Evolutionary conservation across 192 early-diverging fungal genomes (phyloP).

Genomic region (Coemansia sp.): DNA sequence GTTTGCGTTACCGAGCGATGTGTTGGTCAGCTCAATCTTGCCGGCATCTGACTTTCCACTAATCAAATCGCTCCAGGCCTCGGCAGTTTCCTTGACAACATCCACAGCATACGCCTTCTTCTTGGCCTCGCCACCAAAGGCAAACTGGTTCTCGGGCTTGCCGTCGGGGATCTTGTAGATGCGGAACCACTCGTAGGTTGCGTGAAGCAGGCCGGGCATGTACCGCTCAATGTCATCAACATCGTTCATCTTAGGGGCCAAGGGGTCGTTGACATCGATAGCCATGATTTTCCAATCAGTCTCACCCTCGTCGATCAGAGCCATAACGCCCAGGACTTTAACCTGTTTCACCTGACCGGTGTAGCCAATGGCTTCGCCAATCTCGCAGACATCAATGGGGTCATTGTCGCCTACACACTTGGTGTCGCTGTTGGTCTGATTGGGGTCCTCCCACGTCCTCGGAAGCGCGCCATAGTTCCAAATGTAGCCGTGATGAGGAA

Average conservation of each 20-base stretch:
- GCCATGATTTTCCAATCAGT: conserved; percentile 99
- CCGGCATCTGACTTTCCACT: conserved; percentile 70
- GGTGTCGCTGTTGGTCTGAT: conserved; percentile 84
- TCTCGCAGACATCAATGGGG: conserved; percentile 97
- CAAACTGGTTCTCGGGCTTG: conserved; percentile 99
- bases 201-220: conserved; percentile 92
- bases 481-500: conserved; percentile 99
- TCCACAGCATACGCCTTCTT: conserved; percentile 84
- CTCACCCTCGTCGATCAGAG: conserved; percentile 97
- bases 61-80: conserved; percentile 90
- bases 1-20: conserved; percentile 73
- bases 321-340: conserved; percentile 98
- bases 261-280: conserved; percentile 96
- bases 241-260: conserved; percentile 95
- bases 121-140: conserved; percentile 88
- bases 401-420: conserved; percentile 97
- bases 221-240: conserved; percentile 99
- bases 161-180: conserved; percentile 99
- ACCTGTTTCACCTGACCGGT: conserved; percentile 98
- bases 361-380: conserved; percentile 91
- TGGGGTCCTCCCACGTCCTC: conserved; percentile 99
- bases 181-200: conserved; percentile 99
- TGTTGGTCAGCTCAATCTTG: conserved; percentile 69
- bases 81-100: conserved; percentile 87
- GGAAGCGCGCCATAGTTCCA: conserved; percentile 99